Evolutionary conservation across 176 grass and related monocot genomes (phyloP), one percentile per base, ranked within the genome.

Genomic region (Elaeis guineensis): DNA sequence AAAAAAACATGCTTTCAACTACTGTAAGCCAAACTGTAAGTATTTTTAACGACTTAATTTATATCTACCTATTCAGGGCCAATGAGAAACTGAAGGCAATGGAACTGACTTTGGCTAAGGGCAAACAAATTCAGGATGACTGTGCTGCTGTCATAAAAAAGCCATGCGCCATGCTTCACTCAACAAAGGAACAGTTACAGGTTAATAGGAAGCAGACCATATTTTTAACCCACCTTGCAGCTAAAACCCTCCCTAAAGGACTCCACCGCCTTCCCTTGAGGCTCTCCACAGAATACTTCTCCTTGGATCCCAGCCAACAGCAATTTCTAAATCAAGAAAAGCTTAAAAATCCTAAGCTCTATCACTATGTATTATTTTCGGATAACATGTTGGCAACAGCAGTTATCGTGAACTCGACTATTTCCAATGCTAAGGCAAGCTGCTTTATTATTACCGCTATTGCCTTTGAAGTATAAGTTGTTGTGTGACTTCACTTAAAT

Each of bases 331-430:
- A n/a, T 55, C 51, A 18, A 74, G 79, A 92, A 35, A 97, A 83
- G 70, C 72, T 97, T 69, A 81, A 89, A 83, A 70, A 97, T 50
- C 84, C 84, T 23, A 77, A 80, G 67, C 83, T 97, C 35, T 67
- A 82, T 85, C 93, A 97, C 44, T 97, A 97, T 71, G 87, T 87
- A n/a, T 74, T 97, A 29, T 97, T 97, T 65, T 97, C 93, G 21
- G 93, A 97, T 70, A 92, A 97, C 57, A 69, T 97, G 44, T 79
- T 97, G 63, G 87, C 87, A 39, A 57, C 81, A 75, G 93, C 87
- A 58, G 84, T 85, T 17, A 87, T 92, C 59, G 84, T 97, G 51
- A 97, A 97, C 39, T 97, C 87, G 21, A 85, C 93, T 28, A 51
- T 97, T 70, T 73, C 74, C 54, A 63, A 97, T 78, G 87, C 87